Evolutionary conservation across 2,329 filamentous ascomycete genomes (phyloP).

Genomic region (Aspergillus ochraceoroseus): DNA sequence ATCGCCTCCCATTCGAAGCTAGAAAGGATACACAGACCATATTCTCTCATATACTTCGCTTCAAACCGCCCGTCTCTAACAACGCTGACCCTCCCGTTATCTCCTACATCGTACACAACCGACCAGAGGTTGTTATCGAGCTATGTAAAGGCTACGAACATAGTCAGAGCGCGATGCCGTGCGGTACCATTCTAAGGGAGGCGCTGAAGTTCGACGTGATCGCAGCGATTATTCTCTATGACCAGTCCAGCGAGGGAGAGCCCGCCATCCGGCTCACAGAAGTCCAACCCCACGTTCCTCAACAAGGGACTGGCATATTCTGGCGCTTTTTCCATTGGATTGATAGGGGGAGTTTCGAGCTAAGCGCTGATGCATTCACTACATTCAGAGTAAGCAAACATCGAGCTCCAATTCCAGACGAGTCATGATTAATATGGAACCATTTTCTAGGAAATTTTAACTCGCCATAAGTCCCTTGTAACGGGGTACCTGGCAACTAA

Average conservation of each 20-base stretch:
- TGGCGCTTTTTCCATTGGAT: slow-evolving; percentile 99
- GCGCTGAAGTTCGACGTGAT: slow-evolving; percentile 87
- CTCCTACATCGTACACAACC: slow-evolving; percentile 78
- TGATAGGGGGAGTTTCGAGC: slow-evolving; percentile 91
- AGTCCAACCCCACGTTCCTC: slow-evolving; percentile 69
- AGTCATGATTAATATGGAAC: slow-evolving; percentile 11
- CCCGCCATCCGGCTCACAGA: slow-evolving; percentile 69
- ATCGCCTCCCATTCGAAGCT: slow-evolving; percentile 87
- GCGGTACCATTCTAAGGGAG: slow-evolving; percentile 82
- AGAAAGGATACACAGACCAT: slow-evolving; percentile 94
- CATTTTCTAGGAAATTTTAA: slow-evolving; percentile 72
- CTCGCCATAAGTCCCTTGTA: slow-evolving; percentile 87
- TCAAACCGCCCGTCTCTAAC: slow-evolving; percentile 63
- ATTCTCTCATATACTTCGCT: slow-evolving; percentile 91
- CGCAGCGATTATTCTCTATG: slow-evolving; percentile 85
- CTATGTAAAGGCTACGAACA: slow-evolving; percentile 86
- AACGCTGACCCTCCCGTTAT: slow-evolving; percentile 77
- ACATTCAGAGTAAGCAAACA: slow-evolving; percentile 74
- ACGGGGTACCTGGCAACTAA: slow-evolving; percentile 83
- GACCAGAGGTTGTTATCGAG: slow-evolving; percentile 81
- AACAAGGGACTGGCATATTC: slow-evolving; percentile 79
- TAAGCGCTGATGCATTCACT: slow-evolving; percentile 94
- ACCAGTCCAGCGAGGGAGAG: slow-evolving; percentile 72
- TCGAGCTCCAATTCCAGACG: background rate
- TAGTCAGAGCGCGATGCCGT: slow-evolving; percentile 85